Percentiles rank a stretch among this genome's conserved stretches.
Evolutionary conservation across 2,329 filamentous ascomycete genomes (phyloP).

Genomic region (Ceratocystis eucalypticola): DNA sequence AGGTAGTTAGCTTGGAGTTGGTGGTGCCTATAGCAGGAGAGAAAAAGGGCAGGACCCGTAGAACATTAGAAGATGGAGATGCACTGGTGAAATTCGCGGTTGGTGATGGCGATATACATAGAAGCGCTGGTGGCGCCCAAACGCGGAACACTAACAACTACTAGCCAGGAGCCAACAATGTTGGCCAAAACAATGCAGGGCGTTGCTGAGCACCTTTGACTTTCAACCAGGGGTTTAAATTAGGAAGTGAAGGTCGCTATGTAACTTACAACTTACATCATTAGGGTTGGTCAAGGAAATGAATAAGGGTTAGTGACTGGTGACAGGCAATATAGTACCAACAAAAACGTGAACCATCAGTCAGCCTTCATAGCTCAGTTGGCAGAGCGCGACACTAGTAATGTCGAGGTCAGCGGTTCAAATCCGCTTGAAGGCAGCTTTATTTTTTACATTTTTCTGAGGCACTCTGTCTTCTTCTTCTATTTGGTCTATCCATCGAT

Average conservation of each 20-base stretch:
- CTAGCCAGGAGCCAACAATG: background rate
- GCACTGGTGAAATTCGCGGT: background rate
- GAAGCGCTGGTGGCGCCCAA: no score
- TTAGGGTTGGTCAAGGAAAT: background rate
- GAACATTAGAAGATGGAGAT: background rate
- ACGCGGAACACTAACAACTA: no score
- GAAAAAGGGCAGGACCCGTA: background rate
- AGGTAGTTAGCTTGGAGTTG: background rate
- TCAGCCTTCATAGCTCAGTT: constrained; percentile 19
- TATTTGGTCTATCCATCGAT: background rate
- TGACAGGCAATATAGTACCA: background rate
- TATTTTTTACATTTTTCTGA: background rate
- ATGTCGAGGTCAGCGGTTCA: constrained; percentile 20
- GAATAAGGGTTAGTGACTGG: background rate
- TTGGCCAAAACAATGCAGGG: background rate
- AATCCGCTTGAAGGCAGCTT: constrained; percentile 19
- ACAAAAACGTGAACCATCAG: background rate
- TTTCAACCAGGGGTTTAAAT: constrained; percentile 15
- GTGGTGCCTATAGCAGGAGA: background rate
- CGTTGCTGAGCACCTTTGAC: background rate
- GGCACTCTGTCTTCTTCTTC: background rate
- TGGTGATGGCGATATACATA: no score
- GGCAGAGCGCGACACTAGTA: constrained; percentile 20
- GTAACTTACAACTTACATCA: background rate
- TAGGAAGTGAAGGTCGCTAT: background rate